Evolutionary conservation across 257 asterid species (phyloP).

Genomic region (Mitragyna speciosa): DNA sequence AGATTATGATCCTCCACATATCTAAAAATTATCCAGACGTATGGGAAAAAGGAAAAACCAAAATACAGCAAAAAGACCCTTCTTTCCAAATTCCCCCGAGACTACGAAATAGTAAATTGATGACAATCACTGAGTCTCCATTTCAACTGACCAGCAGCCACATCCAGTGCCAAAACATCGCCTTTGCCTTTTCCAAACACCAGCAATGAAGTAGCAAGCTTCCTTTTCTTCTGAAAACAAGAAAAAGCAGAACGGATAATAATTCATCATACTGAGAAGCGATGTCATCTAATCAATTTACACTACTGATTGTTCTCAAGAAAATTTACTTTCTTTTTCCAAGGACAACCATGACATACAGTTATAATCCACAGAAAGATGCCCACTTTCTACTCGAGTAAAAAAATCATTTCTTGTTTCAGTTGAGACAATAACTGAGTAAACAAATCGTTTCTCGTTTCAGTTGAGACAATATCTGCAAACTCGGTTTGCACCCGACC

Average conservation of each 20-base stretch:
- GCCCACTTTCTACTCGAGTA: slow-evolving; percentile 75
- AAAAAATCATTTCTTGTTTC: no score
- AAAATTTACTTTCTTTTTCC: slow-evolving; percentile 60
- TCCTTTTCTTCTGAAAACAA: slow-evolving; percentile 68
- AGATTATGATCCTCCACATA: no score
- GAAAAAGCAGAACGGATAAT: neutral
- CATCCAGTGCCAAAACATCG: slow-evolving; percentile 85
- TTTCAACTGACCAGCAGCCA: slow-evolving; percentile 80
- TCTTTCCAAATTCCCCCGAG: neutral
- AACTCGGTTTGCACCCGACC: slow-evolving; percentile 90
- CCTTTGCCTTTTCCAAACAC: slow-evolving; percentile 94
- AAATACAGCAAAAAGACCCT: neutral
- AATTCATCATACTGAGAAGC: neutral
- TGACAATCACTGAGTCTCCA: slow-evolving; percentile 86
- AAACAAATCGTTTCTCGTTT: slow-evolving; percentile 36
- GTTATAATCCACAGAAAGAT: slow-evolving; percentile 87
- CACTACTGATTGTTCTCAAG: neutral
- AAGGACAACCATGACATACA: slow-evolving; percentile 89
- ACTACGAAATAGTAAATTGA: slow-evolving; percentile 9
- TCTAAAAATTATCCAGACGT: no score
- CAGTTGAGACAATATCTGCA: slow-evolving; percentile 62
- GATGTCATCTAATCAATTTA: neutral
- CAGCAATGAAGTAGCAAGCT: slow-evolving; percentile 72
- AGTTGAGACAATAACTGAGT: no score
- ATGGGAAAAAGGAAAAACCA: neutral